Conservation (phyloP, 2,329 filamentous ascomycete genomes). For the Pochonia chlamydosporia region DNA sequence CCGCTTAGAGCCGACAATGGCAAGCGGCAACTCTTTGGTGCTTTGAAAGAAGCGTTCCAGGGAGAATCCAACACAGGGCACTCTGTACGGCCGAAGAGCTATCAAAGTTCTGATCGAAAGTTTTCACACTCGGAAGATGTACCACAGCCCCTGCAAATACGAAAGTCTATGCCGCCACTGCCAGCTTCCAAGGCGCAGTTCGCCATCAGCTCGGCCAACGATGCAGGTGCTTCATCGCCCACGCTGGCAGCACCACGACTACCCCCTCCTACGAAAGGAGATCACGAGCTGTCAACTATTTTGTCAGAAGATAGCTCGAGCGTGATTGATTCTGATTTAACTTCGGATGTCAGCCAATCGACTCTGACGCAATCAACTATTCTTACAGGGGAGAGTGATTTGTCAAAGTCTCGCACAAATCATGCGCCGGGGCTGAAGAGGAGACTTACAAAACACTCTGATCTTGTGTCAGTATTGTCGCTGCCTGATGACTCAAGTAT, state of each 20-base stretch:
- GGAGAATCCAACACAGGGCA: slow-evolving; percentile 53
- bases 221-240: slow-evolving; percentile 3
- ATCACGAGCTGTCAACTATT: slow-evolving; percentile 53
- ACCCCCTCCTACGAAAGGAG: slow-evolving; percentile 47
- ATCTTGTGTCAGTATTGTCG: slow-evolving; percentile 89
- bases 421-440: slow-evolving; percentile 57
- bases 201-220: not conserved
- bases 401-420: slow-evolving; percentile 18
- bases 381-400: slow-evolving; percentile 39
- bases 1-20: slow-evolving; percentile 42
- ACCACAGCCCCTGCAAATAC: slow-evolving; percentile 10
- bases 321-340: slow-evolving; percentile 41
- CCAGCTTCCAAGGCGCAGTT: not conserved
- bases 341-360: slow-evolving; percentile 40
- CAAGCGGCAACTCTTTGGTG: slow-evolving; percentile 47
- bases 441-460: slow-evolving; percentile 83
- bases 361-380: slow-evolving; percentile 49
- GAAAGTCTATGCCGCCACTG: not conserved
- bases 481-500: slow-evolving; percentile 53
- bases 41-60: slow-evolving; percentile 55
- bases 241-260: slow-evolving; percentile 27
- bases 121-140: slow-evolving; percentile 18
- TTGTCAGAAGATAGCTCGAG: slow-evolving; percentile 45
- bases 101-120: slow-evolving; percentile 40
- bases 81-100: slow-evolving; percentile 38